Conservation (phyloP, 768 basidiomycete genomes). For the Fomitopsis serialis region DNA sequence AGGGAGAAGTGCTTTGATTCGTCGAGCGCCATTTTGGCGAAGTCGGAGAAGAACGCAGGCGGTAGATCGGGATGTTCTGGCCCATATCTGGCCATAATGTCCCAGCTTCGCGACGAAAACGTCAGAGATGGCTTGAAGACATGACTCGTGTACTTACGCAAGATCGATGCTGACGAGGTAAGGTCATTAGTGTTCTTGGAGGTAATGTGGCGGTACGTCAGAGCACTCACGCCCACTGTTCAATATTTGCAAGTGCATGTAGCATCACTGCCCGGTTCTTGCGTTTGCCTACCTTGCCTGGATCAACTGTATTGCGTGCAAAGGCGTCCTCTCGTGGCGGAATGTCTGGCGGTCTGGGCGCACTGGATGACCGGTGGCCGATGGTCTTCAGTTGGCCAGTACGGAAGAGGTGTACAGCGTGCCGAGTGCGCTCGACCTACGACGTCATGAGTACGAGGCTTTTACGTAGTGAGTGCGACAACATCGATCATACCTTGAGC, state of each 20-base stretch:
- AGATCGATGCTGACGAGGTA: conserved; percentile 49
- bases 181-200: not conserved
- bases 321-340: conserved; percentile 57
- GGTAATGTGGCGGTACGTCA: not conserved
- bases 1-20: conserved; percentile 84
- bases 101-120: conserved; percentile 47
- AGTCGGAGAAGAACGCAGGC: conserved; percentile 74
- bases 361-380: conserved; percentile 42
- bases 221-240: conserved; percentile 77
- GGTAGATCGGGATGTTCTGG: conserved; percentile 54
- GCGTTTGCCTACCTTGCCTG: conserved; percentile 51
- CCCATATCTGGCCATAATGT: conserved; percentile 77
- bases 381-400: conserved; percentile 66
- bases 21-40: conserved; percentile 79
- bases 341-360: conserved; percentile 52
- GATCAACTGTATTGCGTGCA: conserved; percentile 48
- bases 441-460: not conserved
- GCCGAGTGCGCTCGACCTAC: conserved; percentile 63
- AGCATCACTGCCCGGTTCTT: conserved; percentile 71
- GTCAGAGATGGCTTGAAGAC: not conserved
- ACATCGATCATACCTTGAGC: conserved; percentile 40
- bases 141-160: conserved; percentile 39
- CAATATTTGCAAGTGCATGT: conserved; percentile 80
- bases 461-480: not conserved
- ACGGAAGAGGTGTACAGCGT: conserved; percentile 63